Percentiles rank a stretch among this genome's conserved stretches.
These are phyloP conservation scores for Sarcomyxa edulis DNA, from an alignment of 768 basidiomycete genomes.

Conservation along the genomic window DNA sequence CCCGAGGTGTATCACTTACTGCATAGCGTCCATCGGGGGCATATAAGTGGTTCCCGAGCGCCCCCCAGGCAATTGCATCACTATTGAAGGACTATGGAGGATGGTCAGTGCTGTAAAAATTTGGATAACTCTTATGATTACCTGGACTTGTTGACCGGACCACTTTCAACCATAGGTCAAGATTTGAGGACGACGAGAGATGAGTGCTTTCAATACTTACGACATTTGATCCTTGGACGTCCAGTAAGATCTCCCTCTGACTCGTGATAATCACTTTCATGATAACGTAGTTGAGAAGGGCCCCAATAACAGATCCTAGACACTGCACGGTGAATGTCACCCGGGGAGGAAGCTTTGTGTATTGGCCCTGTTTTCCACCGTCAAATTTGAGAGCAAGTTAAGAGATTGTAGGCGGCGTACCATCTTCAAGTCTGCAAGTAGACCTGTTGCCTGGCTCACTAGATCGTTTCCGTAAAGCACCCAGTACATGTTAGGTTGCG, in stretches of 20 bases:
- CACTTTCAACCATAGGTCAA: constrained; percentile 39
- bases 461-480: constrained; percentile 42
- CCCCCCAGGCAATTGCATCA: constrained; percentile 55
- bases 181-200: constrained; percentile 8
- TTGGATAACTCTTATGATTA: too few species aligned
- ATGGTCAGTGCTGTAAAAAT: constrained; percentile 7
- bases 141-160: constrained; percentile 39
- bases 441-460: constrained; percentile 39
- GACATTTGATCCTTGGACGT: constrained; percentile 48
- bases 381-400: too few species aligned
- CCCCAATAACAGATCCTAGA: constrained; percentile 49
- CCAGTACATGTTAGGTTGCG: constrained; percentile 47
- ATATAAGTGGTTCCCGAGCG: constrained; percentile 42
- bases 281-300: constrained; percentile 41
- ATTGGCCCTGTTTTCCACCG: too few species aligned
- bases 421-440: constrained; percentile 60
- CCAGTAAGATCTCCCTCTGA: constrained; percentile 42
- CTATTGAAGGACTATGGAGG: constrained; percentile 38
- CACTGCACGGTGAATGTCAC: constrained; percentile 57
- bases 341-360: constrained; percentile 59
- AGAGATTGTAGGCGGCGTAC: too few species aligned
- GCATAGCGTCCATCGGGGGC: constrained; percentile 41
- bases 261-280: constrained; percentile 50
- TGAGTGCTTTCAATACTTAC: constrained; percentile 31
- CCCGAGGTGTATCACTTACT: constrained; percentile 20